A percentile compares a stretch with the other conserved stretches of the same genome.
These are phyloP conservation scores for Cladorrhinum samala DNA, from an alignment of 495 filamentous ascomycete species.

Conservation along the genomic window DNA sequence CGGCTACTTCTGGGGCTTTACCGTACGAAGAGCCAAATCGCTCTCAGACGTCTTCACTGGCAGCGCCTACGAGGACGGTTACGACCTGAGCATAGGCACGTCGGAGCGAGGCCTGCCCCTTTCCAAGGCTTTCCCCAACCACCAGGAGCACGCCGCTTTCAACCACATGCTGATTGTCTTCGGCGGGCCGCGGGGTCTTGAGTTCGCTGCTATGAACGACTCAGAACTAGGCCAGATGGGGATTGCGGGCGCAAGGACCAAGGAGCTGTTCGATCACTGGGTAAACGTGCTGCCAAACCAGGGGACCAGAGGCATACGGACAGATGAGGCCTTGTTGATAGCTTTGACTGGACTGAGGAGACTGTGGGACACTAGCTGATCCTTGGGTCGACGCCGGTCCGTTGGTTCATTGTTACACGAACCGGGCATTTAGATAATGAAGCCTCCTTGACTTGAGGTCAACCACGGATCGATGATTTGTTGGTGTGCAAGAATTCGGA, in stretches of 20 bases:
- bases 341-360: constrained; percentile 54
- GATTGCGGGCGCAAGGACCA: constrained; percentile 47
- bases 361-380: constrained; percentile 40
- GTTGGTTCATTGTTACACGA: too few relatives aligned
- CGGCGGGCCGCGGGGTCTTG: constrained; percentile 66
- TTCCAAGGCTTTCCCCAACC: constrained; percentile 37
- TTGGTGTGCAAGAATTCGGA: too few relatives aligned
- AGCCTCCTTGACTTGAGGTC: too few relatives aligned
- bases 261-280: constrained; percentile 70
- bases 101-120: constrained; percentile 62
- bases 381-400: too few relatives aligned
- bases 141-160: constrained; percentile 42
- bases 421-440: too few relatives aligned
- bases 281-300: constrained; percentile 68
- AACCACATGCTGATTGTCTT: constrained; percentile 65
- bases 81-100: constrained; percentile 66
- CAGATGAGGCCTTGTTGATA: constrained; percentile 72
- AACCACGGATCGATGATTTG: too few relatives aligned
- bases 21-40: constrained; percentile 49
- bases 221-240: constrained; percentile 49
- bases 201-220: constrained; percentile 63
- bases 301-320: constrained; percentile 69
- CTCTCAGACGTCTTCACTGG: constrained; percentile 63
- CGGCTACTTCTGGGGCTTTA: constrained; percentile 77
- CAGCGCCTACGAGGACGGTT: constrained; percentile 55